Evolutionary conservation across 352 stramenopile genomes (phyloP), one percentile per base, ranked within the genome.

Genomic region (Phytophthora pistaciae): DNA sequence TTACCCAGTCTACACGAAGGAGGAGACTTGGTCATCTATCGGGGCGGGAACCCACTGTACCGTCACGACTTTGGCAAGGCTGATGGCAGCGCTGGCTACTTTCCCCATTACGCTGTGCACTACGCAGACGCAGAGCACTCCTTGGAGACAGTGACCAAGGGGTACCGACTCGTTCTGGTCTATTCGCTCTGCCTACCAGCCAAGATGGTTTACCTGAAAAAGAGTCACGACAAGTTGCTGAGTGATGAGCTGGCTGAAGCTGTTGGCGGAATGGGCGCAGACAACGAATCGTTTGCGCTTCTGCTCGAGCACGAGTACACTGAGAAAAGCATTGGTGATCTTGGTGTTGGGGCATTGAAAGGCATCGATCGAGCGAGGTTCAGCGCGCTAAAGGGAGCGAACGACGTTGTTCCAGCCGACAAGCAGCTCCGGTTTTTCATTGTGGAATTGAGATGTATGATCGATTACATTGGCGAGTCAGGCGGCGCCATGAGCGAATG

Each of bases 271-370:
- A 64, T 72, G 57, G 73, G 80, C 60, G 78, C 60, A 25, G 73
- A 82, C 58, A 82, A 81, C 25, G 59, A 86, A 9, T 60, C 48
- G 14, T 60, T 62, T 55, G 65, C 55, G 13, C 48, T 74, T 8
- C 18, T 74, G 21, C 44, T 74, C 7, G 44, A 16, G 2, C 60
- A 74, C 14, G 25, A 74, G 23, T 74, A 69, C 20, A 66, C 60
- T 14, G 31, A 67, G 27, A 57, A 48, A 2, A 61, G 44, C 42
- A 66, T 74, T 44, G 23, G 14, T 8, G 44, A 60, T 16, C 48
- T 64, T 6, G 68, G 68, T 0, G 58, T 38, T 14, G 52, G 46
- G 3, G 63, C 68, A 18, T 53, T 75, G 9, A 68, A 76, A 50
- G 68, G 58, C 6, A 42, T 63, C 1, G 68, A 76, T 25, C 46